Evolutionary conservation across 1,139 yeast species (phyloP).

Genomic region (Pichia sp.): DNA sequence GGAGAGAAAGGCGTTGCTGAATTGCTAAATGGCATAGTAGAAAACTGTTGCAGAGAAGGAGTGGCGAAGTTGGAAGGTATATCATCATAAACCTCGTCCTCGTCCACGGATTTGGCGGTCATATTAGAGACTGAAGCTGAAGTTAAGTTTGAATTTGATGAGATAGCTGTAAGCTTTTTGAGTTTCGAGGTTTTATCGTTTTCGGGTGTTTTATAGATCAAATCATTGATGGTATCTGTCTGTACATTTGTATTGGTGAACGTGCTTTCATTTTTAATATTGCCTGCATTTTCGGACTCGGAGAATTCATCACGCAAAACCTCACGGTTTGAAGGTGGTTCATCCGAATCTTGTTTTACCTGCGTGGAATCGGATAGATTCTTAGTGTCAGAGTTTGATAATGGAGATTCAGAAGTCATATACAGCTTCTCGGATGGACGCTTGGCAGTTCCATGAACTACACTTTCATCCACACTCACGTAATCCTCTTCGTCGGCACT

Average conservation of each 20-base stretch:
- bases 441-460: background rate
- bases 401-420: background rate
- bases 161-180: background rate
- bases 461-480: background rate
- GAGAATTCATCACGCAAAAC: background rate
- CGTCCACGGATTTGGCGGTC: background rate
- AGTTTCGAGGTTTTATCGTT: background rate
- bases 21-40: constrained; percentile 11
- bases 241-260: background rate
- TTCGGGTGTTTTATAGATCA: constrained; percentile 9
- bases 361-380: background rate
- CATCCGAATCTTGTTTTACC: background rate
- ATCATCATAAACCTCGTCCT: background rate
- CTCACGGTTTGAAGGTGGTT: background rate
- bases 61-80: constrained; percentile 4
- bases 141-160: background rate
- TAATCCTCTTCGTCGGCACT: constrained; percentile 1
- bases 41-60: constrained; percentile 7
- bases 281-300: background rate
- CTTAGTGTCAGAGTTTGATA: background rate
- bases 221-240: background rate
- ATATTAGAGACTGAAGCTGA: background rate
- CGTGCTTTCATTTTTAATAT: background rate
- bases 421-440: background rate
- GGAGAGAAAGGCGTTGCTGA: constrained; percentile 17